Conservation (phyloP, 805 yeast genomes). For the Suhomyces tanzawaensis region DNA sequence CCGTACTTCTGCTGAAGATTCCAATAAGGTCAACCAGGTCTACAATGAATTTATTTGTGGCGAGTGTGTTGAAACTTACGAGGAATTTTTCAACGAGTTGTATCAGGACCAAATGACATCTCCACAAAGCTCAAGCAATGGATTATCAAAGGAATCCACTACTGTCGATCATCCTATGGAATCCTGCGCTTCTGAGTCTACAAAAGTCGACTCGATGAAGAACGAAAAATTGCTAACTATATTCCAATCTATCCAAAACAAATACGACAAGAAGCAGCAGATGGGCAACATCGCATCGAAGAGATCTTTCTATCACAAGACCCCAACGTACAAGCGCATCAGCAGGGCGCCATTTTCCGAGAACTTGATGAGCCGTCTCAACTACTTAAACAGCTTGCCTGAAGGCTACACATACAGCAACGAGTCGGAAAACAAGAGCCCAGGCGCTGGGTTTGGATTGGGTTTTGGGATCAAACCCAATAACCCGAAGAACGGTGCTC, state of each 20-base stretch:
- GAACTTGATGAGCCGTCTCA: slow-evolving; percentile 19
- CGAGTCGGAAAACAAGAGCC: background rate
- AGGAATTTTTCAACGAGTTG: slow-evolving; percentile 46
- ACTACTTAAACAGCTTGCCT: slow-evolving; percentile 18
- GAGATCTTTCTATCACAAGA: slow-evolving; percentile 11
- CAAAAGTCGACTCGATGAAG: background rate
- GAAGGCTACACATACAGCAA: slow-evolving; percentile 10
- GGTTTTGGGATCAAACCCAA: slow-evolving; percentile 2
- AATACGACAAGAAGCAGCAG: slow-evolving; percentile 15
- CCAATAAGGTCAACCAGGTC: slow-evolving; percentile 17
- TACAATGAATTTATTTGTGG: slow-evolving; percentile 61
- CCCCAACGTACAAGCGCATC: slow-evolving; percentile 9
- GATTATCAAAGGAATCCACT: background rate
- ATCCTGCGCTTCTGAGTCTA: background rate
- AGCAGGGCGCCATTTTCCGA: slow-evolving; percentile 18
- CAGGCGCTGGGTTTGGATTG: slow-evolving; percentile 6
- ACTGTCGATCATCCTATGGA: background rate
- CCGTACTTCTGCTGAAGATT: background rate
- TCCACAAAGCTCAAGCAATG: too few relatives aligned
- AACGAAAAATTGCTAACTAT: slow-evolving; percentile 16
- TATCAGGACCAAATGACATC: slow-evolving; percentile 15
- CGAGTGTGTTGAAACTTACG: slow-evolving; percentile 58
- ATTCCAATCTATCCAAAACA: slow-evolving; percentile 18
- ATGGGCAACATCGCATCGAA: slow-evolving; percentile 3
- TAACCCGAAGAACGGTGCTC: background rate